Percentiles rank a stretch among this genome's conserved stretches.
Conservation (phyloP, 129 eudicot genomes). For the Tagetes erecta region DNA sequence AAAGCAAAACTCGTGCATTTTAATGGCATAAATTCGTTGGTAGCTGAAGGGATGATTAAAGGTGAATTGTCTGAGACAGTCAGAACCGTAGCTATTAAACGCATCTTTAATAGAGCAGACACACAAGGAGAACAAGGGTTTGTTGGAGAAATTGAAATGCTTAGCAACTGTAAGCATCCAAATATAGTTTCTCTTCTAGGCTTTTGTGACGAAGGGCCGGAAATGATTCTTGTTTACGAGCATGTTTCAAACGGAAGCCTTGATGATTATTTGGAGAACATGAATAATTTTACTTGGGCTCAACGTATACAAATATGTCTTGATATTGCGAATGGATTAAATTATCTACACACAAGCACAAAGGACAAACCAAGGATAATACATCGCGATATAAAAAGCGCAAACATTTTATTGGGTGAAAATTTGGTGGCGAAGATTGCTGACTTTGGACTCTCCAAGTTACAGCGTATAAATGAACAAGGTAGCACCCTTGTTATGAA, state of each 20-base stretch:
- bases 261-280: too few relatives aligned
- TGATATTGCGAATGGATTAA: too few relatives aligned
- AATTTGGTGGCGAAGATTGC: slow-evolving; percentile 9
- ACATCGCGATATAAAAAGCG: too few relatives aligned
- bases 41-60: background rate
- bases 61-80: background rate
- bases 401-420: background rate
- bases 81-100: slow-evolving; percentile 9
- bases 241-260: too few relatives aligned
- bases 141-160: slow-evolving; percentile 1
- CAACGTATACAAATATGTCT: too few relatives aligned
- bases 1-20: background rate
- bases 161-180: slow-evolving; percentile 8
- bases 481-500: background rate
- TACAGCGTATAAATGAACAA: background rate
- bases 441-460: background rate
- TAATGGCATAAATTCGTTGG: background rate
- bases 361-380: too few relatives aligned
- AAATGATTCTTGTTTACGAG: too few relatives aligned
- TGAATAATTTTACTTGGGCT: too few relatives aligned
- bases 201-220: too few relatives aligned
- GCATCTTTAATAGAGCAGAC: background rate
- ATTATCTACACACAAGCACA: too few relatives aligned
- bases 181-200: too few relatives aligned
- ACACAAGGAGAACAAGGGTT: slow-evolving; percentile 4